Evolutionary conservation across 345 rosid genomes (phyloP).

Genomic region (Bruguiera gymnorhiza): DNA sequence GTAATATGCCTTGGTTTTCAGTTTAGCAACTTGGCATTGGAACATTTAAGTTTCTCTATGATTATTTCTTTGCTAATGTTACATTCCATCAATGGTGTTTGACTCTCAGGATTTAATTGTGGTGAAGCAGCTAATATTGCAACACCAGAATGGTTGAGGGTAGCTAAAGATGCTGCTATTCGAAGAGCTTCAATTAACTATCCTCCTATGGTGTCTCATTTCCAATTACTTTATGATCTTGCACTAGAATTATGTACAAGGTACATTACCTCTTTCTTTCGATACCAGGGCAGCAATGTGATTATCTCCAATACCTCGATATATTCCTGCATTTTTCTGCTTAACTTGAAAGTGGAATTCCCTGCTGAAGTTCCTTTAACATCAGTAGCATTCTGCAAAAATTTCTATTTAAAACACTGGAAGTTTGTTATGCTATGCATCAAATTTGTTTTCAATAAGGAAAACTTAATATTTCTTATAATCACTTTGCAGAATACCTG

Average conservation of each 20-base stretch:
- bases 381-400: constrained; percentile 3
- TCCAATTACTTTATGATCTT: constrained; percentile 94
- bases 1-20: not conserved
- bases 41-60: constrained; percentile 5
- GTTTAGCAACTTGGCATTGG: not conserved
- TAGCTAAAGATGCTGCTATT: constrained; percentile 92
- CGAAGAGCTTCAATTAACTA: constrained; percentile 96
- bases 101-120: constrained; percentile 64
- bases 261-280: constrained; percentile 37
- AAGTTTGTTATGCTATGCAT: not conserved
- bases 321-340: not conserved
- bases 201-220: constrained; percentile 99
- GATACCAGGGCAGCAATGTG: not conserved
- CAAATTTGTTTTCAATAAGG: constrained; percentile 1
- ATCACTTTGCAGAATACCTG: constrained; percentile 56
- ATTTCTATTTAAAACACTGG: constrained; percentile 6
- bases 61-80: not conserved
- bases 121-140: constrained; percentile 94
- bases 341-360: not conserved
- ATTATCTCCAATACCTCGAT: constrained; percentile 8
- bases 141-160: constrained; percentile 75
- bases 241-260: constrained; percentile 76
- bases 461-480: constrained; percentile 14
- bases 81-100: constrained; percentile 10
- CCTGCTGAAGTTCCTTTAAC: not conserved